Conservation (phyloP, 306 rosid genomes). For the Ziziphus jujuba region DNA sequence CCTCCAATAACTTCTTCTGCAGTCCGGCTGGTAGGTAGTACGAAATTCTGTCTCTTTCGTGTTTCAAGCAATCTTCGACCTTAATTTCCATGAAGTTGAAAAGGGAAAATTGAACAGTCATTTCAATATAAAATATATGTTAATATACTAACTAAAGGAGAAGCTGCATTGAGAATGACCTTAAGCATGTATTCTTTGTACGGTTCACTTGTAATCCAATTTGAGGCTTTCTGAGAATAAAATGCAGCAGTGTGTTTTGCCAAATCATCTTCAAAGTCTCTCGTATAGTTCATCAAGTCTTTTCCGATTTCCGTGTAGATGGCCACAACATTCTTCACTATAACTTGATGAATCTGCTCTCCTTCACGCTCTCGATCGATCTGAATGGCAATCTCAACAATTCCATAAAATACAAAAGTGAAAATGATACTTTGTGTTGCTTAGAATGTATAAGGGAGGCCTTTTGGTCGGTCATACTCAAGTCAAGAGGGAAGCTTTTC, state of each 20-base stretch:
- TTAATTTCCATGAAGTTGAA: not conserved
- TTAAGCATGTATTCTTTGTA: conserved; percentile 42
- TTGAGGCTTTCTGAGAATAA: conserved; percentile 42
- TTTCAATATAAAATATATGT: not conserved
- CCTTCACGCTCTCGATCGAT: conserved; percentile 52
- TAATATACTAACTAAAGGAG: not conserved
- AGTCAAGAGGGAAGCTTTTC: too few relatives aligned
- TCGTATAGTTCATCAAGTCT: conserved; percentile 37
- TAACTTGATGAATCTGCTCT: conserved; percentile 49
- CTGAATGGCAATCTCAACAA: conserved; percentile 23
- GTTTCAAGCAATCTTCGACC: conserved; percentile 28
- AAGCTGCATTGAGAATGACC: conserved; percentile 11
- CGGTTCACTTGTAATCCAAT: conserved; percentile 46
- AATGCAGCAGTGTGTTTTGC: conserved; percentile 34
- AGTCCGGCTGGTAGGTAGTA: conserved; percentile 24
- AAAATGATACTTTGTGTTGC: too few relatives aligned
- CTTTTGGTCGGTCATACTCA: too few relatives aligned
- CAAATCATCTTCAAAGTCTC: conserved; percentile 44
- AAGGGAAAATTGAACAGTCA: not conserved
- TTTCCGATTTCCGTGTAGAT: conserved; percentile 54
- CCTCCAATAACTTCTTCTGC: conserved; percentile 31
- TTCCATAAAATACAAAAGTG: not conserved
- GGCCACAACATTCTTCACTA: conserved; percentile 47
- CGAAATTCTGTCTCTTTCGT: conserved; percentile 26
- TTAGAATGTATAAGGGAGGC: too few relatives aligned